These are phyloP conservation scores for Podospora didyma DNA, from an alignment of 495 filamentous ascomycete species.

Conservation along the genomic window DNA sequence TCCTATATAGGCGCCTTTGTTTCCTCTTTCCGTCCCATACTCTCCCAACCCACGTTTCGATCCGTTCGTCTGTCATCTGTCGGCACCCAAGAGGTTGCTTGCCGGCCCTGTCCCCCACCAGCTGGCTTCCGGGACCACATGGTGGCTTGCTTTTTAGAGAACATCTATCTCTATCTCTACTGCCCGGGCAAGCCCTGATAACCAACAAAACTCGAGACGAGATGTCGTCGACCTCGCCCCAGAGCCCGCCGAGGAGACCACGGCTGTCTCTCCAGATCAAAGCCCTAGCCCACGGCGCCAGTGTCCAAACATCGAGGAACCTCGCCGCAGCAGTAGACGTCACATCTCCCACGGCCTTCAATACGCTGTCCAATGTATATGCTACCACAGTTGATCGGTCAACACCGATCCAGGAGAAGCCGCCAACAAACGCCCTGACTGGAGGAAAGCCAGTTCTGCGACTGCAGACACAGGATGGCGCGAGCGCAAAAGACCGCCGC, in stretches of 20 bases:
- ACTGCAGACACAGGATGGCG: slow-evolving; percentile 37
- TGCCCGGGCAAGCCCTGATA: not conserved
- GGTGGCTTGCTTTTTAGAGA: not conserved
- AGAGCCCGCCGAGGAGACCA: slow-evolving; percentile 56
- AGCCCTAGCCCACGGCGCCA: slow-evolving; percentile 27
- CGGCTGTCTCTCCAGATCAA: slow-evolving; percentile 79
- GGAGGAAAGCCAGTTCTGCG: slow-evolving; percentile 39
- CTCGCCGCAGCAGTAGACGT: slow-evolving; percentile 47
- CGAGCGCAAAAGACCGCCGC: slow-evolving; percentile 18
- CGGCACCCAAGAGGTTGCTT: slow-evolving; percentile 6
- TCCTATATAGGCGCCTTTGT: not conserved
- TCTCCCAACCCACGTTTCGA: not conserved
- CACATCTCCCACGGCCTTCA: slow-evolving; percentile 72
- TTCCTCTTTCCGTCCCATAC: slow-evolving; percentile 6
- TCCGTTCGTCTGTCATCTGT: not conserved
- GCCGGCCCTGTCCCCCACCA: not conserved
- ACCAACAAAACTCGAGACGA: not conserved
- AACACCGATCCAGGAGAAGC: slow-evolving; percentile 45
- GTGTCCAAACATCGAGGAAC: slow-evolving; percentile 27
- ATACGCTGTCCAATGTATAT: slow-evolving; percentile 79
- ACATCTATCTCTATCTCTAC: not conserved
- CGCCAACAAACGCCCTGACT: slow-evolving; percentile 34
- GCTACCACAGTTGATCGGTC: slow-evolving; percentile 63
- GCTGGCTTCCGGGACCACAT: slow-evolving; percentile 7
- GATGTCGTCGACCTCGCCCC: slow-evolving; percentile 35